Evolutionary conservation across 179 eudicot genomes (phyloP), one percentile per base, ranked within the genome.

Genomic region (Silene vulgaris): DNA sequence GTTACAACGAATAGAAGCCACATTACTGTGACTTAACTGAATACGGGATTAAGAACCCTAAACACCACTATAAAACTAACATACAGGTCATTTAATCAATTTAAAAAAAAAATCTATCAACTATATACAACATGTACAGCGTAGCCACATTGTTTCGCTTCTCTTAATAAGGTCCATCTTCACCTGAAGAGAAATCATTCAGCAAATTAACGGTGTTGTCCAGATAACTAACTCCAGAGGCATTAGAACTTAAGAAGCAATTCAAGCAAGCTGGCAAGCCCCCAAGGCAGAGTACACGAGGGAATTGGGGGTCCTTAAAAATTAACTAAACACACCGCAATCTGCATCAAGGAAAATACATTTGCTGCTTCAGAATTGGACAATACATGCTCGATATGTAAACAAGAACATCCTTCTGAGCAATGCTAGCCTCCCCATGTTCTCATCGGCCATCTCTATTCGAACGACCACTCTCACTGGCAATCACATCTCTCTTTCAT

Each of bases 51-150:
- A 2, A 23, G 45, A 30, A 74, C 30, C 30, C 43, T 50, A 69
- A 45, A 77, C 61, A 81, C 50, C 50, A 62, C 68, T n/a, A 60
- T 0, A 5, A 40, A 5, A 59, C 20, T 32, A 35, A 74, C 66
- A 74, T 84, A 85, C 62, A 61, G 56, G 57, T 76, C 70, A 72
- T 74, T 28, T 62, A 23, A 32, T 56, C n/a, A 4, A 50, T 50
- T 0, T 0, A 6, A 37, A 37, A 32, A 37, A 57, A 73, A 23
- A 29, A 54, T 8, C 21, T 68, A 28, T 62, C 9, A 26, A 80
- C 56, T 76, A 76, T 67, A 20, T 35, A 77, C 72, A 80, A 28
- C 69, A 60, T 77, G 71, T 77, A 81, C 83, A 68, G 52, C 32
- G 16, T 61, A 9, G 57, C 32, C 73, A 50, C 21, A 69, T 35